phyloP scores from a whole-genome alignment of 106 monocot genomes.

The Ottelia alismoides region DNA sequence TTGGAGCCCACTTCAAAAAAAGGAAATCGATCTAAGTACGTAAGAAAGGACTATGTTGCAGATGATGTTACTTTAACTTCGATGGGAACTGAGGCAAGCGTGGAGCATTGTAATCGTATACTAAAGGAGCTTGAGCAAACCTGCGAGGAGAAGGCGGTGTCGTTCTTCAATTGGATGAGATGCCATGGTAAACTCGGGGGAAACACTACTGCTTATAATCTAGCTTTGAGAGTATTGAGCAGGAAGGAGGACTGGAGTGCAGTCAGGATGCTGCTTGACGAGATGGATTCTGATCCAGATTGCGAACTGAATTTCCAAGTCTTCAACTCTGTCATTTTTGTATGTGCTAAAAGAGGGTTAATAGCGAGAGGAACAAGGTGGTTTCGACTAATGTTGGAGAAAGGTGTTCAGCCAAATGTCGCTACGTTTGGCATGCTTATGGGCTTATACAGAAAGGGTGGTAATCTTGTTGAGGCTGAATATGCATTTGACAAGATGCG shows the following conservation, averaged over 20 bases:
- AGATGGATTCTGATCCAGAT: conserved; percentile 43
- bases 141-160: conserved; percentile 30
- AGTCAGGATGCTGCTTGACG: conserved; percentile 43
- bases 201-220: conserved; percentile 56
- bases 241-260: conserved; percentile 71
- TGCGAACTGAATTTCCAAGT: conserved; percentile 39
- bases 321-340: conserved; percentile 60
- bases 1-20: conserved; percentile 4
- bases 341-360: conserved; percentile 53
- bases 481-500: conserved; percentile 68
- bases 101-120: conserved; percentile 50
- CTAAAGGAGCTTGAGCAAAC: conserved; percentile 49
- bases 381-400: conserved; percentile 66
- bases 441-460: conserved; percentile 67
- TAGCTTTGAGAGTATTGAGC: conserved; percentile 48
- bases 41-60: conserved; percentile 6
- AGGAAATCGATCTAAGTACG: conserved; percentile 8
- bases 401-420: conserved; percentile 35
- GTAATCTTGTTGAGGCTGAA: conserved; percentile 50
- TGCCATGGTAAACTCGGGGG: conserved; percentile 59
- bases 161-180: conserved; percentile 84
- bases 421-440: conserved; percentile 90
- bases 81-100: conserved; percentile 28
- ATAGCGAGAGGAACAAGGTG: conserved; percentile 46
- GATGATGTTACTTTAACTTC: conserved; percentile 20